These are phyloP conservation scores for Fraxinus velutina DNA, from an alignment of 305 asterid genomes.

Conservation along the genomic window DNA sequence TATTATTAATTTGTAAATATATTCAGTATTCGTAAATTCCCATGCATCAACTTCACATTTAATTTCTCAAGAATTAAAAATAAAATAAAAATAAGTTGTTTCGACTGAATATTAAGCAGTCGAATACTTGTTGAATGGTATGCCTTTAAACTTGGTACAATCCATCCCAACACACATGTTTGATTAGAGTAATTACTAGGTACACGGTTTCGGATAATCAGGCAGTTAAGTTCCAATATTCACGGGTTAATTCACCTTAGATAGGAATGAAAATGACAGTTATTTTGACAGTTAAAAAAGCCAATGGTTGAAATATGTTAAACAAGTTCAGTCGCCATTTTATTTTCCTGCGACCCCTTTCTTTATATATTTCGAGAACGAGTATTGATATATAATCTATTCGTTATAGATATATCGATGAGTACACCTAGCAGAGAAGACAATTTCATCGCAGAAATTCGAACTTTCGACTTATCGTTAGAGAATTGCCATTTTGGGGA, in stretches of 20 bases:
- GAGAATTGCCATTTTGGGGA: constrained; percentile 9
- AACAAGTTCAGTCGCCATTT: constrained; percentile 32
- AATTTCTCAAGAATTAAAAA: neutral
- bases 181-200: constrained; percentile 20
- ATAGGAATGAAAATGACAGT: constrained; percentile 3
- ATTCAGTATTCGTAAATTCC: neutral
- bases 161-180: neutral
- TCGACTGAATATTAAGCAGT: neutral
- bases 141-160: neutral
- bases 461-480: constrained; percentile 10
- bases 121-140: neutral
- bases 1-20: neutral
- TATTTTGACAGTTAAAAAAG: constrained; percentile 32
- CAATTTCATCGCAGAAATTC: neutral
- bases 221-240: constrained; percentile 37
- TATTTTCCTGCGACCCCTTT: neutral
- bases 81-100: neutral
- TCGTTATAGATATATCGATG: neutral
- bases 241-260: neutral
- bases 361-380: neutral
- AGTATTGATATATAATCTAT: neutral
- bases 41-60: neutral
- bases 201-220: constrained; percentile 32
- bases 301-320: constrained; percentile 35
- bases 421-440: neutral